Evolutionary conservation across 169 alveolate species (phyloP), one percentile per base, ranked within the genome.

Genomic region (Plasmodium vinckei): DNA sequence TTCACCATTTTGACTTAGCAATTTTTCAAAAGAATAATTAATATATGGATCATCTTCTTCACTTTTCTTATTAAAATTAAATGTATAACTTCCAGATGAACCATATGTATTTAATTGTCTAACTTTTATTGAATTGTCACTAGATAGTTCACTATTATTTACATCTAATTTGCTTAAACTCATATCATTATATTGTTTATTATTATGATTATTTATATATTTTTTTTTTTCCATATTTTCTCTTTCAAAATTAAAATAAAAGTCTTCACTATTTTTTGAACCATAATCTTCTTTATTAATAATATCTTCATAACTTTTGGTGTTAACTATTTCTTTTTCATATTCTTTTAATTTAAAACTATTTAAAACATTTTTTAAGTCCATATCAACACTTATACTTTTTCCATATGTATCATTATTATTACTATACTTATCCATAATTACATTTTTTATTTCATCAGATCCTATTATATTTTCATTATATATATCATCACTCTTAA

Each of bases 11-110:
- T 13, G n/a, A 17, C 67, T 5, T 23, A 7, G n/a, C 39, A 79
- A 53, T 44, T 79, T 79, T 21, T 79, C 89, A 60, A 79, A 79
- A n/a, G 89, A 79, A 60, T 79, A 79, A 39, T 39, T 79, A 67
- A 64, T 79, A 49, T 53, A 65, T 15, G 89, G 89, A 17, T 79
- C 89, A 3, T 27, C 69, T 27, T 60, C 39, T 42, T 79, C 61
- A 53, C 60, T 21, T 13, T 75, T 21, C 39, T 71, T 25, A 25
- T 51, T 13, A 51, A 13, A 51, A 51, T 51, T 13, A 13, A 23
- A 57, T 12, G 6, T 3, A 17, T 60, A 71, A 25, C 69, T 54
- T 54, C 51, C 44, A 46, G 23, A 65, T 47, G 79, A 79, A 67
- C 42, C 49, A 46, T 39, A 67, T 27, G 33, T 39, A 57, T 2